Percentiles rank a stretch among this genome's conserved stretches.
Evolutionary conservation across 257 asterid genomes (phyloP).

Genomic region (Handroanthus guayacan): DNA sequence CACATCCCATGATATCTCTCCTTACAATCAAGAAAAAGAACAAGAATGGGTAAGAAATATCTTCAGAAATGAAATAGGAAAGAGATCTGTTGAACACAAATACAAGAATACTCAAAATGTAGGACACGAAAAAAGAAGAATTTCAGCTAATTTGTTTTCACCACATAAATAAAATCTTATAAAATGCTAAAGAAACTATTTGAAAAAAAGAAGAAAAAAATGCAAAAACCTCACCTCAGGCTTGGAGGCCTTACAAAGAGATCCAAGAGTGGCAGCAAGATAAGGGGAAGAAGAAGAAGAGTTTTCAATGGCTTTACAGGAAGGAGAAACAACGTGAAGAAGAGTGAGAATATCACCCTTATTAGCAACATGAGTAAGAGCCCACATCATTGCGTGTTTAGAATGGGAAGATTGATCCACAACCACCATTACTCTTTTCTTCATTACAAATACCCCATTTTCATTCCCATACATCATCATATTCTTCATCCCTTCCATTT

Average conservation of each 20-base stretch:
- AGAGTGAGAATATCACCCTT: conserved; percentile 84
- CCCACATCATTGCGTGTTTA: conserved; percentile 96
- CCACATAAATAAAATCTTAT: too few relatives aligned
- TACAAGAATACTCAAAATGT: not conserved
- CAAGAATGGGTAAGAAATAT: too few relatives aligned
- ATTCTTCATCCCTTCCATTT: conserved; percentile 52
- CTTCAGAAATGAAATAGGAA: not conserved
- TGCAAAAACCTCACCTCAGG: conserved; percentile 61
- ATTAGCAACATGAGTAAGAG: conserved; percentile 81
- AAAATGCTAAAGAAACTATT: too few relatives aligned
- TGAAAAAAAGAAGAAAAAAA: not conserved
- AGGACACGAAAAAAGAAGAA: not conserved
- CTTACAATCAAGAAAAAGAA: too few relatives aligned
- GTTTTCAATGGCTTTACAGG: conserved; percentile 37
- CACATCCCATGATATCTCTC: too few relatives aligned
- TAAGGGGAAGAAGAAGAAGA: conserved; percentile 48
- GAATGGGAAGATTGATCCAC: conserved; percentile 78
- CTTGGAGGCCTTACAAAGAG: conserved; percentile 86
- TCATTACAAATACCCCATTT: conserved; percentile 53
- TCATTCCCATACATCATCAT: conserved; percentile 25
- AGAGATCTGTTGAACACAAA: not conserved
- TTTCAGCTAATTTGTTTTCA: not conserved
- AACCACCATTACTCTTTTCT: conserved; percentile 93
- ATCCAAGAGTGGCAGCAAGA: conserved; percentile 75
- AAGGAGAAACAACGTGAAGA: conserved; percentile 67